Evolutionary conservation across 1,139 yeast species (phyloP), one percentile per base, ranked within the genome.

Genomic region (Taphrina pruni): DNA sequence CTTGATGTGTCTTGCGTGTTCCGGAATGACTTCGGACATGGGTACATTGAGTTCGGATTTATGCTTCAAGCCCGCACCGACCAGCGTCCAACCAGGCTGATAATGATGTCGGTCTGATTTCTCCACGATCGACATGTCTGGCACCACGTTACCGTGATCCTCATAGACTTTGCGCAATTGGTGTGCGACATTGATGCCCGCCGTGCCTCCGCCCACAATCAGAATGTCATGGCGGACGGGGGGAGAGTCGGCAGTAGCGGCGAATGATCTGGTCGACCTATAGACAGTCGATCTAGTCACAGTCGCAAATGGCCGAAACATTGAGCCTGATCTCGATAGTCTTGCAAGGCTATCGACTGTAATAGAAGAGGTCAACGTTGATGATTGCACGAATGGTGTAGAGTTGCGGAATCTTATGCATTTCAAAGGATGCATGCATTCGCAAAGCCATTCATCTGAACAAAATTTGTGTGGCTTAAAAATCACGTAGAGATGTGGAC

Each of bases 71-170:
- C 71, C 71, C 7, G 71, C 71, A 9, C 70, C 71, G 26, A 66
- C 65, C 48, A 69, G 52, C 7, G 71, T 69, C 71, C 71, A 69
- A 32, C 71, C 71, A 7, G 71, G 71, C 52, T 69, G 71, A 35
- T 66, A 69, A 45, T 69, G 62, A 52, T 69, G 71, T 20, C 48
- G 36, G 35, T 65, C 61, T 4, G 71, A 65, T 51, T 60, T 66
- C 46, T 69, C 71, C 21, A 69, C 62, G 46, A 69, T 65, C 21
- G 66, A 62, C 36, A 69, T 43, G 12, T 43, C 46, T 14, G 61
- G 67, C n/a, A 43, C 48, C n/a, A 32, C 55, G 6, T 35, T 17
- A n/a, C 48, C 56, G 35, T 57, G 21, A 14, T 64, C 65, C 20
- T 64, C 65, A 21, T 58, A 69, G 2, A 51, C 43, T 39, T 60